A percentile compares a stretch with the other conserved stretches of the same genome.
These are phyloP conservation scores for Scleroderma citrinum DNA, from an alignment of 768 basidiomycete species.

Conservation along the genomic window DNA sequence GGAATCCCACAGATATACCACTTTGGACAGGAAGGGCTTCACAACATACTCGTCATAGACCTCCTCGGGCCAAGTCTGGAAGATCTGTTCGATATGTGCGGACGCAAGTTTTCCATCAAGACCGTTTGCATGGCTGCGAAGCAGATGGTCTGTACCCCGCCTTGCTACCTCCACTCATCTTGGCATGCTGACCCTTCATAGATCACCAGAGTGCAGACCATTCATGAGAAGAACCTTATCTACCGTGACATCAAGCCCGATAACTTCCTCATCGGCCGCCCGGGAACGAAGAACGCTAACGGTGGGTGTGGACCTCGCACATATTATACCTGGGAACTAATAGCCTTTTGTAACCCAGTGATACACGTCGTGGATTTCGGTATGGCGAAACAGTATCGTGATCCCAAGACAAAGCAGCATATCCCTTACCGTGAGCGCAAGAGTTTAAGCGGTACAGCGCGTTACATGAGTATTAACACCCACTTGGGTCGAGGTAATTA, in stretches of 20 bases:
- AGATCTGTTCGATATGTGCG: constrained; percentile 99
- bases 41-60: constrained; percentile 98
- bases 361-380: constrained; percentile 98
- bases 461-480: constrained; percentile 99
- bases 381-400: constrained; percentile 99
- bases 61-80: constrained; percentile 94
- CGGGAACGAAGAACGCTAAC: constrained; percentile 86
- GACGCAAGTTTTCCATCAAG: constrained; percentile 95
- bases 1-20: constrained; percentile 99
- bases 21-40: constrained; percentile 97
- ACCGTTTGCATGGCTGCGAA: constrained; percentile 98
- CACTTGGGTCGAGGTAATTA: constrained; percentile 85
- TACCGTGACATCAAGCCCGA: constrained; percentile 99
- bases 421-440: constrained; percentile 99
- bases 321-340: background rate
- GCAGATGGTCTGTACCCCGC: constrained; percentile 69
- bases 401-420: constrained; percentile 98
- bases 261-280: constrained; percentile 95
- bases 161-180: constrained; percentile 1
- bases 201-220: constrained; percentile 94
- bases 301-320: constrained; percentile 33
- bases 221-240: constrained; percentile 99
- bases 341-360: constrained; percentile 33
- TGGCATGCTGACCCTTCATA: constrained; percentile 27
- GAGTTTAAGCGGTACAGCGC: constrained; percentile 92